Evolutionary conservation across 75 land plant species (phyloP).

Genomic region (Pseudotsuga menziesii): DNA sequence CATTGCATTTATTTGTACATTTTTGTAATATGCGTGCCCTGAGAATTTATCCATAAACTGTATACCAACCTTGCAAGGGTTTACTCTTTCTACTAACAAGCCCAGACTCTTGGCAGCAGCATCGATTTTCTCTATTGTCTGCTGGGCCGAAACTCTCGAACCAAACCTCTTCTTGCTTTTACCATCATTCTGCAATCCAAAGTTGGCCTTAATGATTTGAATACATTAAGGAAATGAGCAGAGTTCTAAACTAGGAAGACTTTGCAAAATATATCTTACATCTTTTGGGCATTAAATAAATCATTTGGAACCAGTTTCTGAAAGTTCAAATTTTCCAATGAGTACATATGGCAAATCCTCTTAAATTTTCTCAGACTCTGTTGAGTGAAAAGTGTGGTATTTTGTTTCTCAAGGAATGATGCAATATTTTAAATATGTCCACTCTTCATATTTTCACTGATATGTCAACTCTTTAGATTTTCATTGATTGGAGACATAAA

Average conservation of each 20-base stretch:
- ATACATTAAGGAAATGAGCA: neutral
- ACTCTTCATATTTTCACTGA: neutral
- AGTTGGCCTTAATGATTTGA: neutral
- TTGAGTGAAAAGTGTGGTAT: neutral
- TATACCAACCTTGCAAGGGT: constrained; percentile 27
- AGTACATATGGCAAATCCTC: no score
- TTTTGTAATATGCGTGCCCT: neutral
- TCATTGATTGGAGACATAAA: neutral
- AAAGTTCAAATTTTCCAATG: neutral
- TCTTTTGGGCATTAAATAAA: no score
- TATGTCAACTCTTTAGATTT: neutral
- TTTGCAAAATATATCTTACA: neutral
- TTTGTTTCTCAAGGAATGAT: neutral
- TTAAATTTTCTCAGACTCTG: no score
- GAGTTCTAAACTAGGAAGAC: neutral
- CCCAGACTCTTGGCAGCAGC: constrained; percentile 35
- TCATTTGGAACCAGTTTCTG: neutral
- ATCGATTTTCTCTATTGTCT: constrained; percentile 39
- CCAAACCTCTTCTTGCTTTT: constrained; percentile 34
- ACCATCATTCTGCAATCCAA: constrained; percentile 15
- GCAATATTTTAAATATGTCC: neutral
- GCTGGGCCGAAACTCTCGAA: constrained; percentile 27
- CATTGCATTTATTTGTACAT: no score
- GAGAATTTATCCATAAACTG: neutral
- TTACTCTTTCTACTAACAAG: constrained; percentile 31